phyloP scores from a whole-genome alignment of 2,329 filamentous ascomycete genomes.

The Sarocladium strictum region DNA sequence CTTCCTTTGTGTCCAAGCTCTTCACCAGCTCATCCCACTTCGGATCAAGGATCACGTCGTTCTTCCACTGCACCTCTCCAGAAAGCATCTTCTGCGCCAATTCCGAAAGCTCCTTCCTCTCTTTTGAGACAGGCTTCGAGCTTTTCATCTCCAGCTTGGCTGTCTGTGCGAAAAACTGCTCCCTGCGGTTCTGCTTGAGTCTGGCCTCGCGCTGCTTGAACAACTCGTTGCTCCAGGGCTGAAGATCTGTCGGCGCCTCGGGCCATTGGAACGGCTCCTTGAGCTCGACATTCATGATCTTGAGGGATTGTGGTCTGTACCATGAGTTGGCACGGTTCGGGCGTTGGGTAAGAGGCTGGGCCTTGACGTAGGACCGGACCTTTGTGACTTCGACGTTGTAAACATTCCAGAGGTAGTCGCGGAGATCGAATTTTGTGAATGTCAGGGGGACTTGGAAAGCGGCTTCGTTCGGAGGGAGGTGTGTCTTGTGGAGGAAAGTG shows the following conservation, averaged over 20 bases:
- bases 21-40: conserved; percentile 36
- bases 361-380: conserved; percentile 74
- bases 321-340: conserved; percentile 45
- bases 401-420: conserved; percentile 85
- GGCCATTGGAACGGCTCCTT: conserved; percentile 86
- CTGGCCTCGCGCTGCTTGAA: conserved; percentile 47
- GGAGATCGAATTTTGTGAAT: conserved; percentile 94
- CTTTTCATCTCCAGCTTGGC: conserved; percentile 34
- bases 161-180: conserved; percentile 30
- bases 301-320: conserved; percentile 67
- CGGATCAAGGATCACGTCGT: conserved; percentile 37
- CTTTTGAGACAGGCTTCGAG: conserved; percentile 32
- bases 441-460: conserved; percentile 85
- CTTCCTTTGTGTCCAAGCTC: conserved; percentile 17
- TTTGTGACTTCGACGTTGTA: conserved; percentile 70
- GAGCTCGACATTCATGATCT: conserved; percentile 95
- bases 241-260: conserved; percentile 54
- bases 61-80: conserved; percentile 56
- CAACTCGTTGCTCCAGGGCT: conserved; percentile 59
- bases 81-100: conserved; percentile 58
- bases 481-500: conserved; percentile 66
- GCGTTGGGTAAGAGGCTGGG: conserved; percentile 50
- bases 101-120: conserved; percentile 47
- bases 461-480: conserved; percentile 72
- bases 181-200: conserved; percentile 38